phyloP scores from a whole-genome alignment of 257 asterid species.

The Solanum chiquidenum region DNA sequence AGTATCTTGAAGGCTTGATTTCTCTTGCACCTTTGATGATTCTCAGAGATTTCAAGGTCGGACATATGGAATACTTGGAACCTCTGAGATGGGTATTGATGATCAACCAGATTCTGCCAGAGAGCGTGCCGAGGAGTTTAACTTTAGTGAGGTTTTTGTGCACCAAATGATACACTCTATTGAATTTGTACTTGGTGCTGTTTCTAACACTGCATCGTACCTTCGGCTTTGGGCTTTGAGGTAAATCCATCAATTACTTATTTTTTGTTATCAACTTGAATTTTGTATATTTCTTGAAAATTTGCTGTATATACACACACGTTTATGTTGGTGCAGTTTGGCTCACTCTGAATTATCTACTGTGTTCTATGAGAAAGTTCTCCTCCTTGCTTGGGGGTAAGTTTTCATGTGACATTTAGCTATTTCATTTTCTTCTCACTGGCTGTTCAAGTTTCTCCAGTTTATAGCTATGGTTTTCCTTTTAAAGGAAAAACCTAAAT shows the following conservation, averaged over 20 bases:
- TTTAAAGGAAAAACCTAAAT: neutral
- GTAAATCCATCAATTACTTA: slow-evolving; percentile 18
- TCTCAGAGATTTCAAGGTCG: slow-evolving; percentile 85
- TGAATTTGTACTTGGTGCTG: slow-evolving; percentile 92
- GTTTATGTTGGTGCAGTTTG: slow-evolving; percentile 39
- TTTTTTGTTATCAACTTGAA: neutral
- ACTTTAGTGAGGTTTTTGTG: slow-evolving; percentile 87
- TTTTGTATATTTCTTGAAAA: neutral
- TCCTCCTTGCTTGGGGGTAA: slow-evolving; percentile 91
- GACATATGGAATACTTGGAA: slow-evolving; percentile 63
- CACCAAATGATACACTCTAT: slow-evolving; percentile 94
- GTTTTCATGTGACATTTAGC: slow-evolving; percentile 7
- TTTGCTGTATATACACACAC: neutral
- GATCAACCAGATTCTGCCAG: slow-evolving; percentile 62
- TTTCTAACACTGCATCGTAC: slow-evolving; percentile 89
- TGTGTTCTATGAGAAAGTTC: slow-evolving; percentile 85
- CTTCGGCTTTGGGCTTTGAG: slow-evolving; percentile 96
- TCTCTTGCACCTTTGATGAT: neutral
- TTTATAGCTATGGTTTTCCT: neutral
- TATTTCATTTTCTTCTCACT: neutral
- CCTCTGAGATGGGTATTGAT: slow-evolving; percentile 53
- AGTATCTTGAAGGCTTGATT: neutral
- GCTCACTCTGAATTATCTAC: slow-evolving; percentile 92
- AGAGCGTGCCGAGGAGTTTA: slow-evolving; percentile 56
- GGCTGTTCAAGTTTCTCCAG: neutral